phyloP scores from a whole-genome alignment of 2,329 filamentous ascomycete genomes.

The Cladophialophora bantiana region DNA sequence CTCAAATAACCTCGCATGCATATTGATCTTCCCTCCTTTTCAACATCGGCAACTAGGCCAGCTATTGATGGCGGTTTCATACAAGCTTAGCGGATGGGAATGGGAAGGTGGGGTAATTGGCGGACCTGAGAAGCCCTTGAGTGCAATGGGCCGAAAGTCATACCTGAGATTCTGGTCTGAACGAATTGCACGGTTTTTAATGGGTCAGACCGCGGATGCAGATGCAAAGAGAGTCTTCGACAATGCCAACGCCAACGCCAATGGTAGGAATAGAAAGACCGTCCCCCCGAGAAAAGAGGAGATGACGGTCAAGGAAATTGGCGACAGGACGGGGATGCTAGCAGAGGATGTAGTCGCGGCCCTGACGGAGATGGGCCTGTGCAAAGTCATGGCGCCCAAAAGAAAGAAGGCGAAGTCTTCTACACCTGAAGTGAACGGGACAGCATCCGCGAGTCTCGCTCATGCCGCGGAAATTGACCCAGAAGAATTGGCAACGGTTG shows the following conservation, averaged over 20 bases:
- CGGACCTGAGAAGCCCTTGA: constrained; percentile 92
- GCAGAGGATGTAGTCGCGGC: constrained; percentile 82
- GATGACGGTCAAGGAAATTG: constrained; percentile 74
- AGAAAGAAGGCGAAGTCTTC: constrained; percentile 58
- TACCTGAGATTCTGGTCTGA: constrained; percentile 88
- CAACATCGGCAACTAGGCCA: constrained; percentile 88
- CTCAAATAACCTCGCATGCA: constrained; percentile 96
- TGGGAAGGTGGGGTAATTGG: constrained; percentile 71
- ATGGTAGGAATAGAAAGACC: constrained; percentile 39
- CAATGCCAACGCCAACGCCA: constrained; percentile 51
- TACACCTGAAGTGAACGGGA: constrained; percentile 46
- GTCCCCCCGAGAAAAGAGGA: constrained; percentile 47
- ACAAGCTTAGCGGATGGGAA: constrained; percentile 86
- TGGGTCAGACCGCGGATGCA: constrained; percentile 42
- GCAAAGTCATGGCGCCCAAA: constrained; percentile 56
- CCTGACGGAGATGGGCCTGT: constrained; percentile 79
- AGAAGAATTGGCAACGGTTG: constrained; percentile 45
- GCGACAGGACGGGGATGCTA: constrained; percentile 80
- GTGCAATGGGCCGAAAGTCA: constrained; percentile 79
- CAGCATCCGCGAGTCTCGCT: constrained; percentile 38
- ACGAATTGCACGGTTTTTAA: constrained; percentile 74
- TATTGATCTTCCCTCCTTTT: constrained; percentile 94
- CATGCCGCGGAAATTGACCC: constrained; percentile 35
- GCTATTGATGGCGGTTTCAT: constrained; percentile 89
- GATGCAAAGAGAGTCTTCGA: constrained; percentile 44